Evolutionary conservation across 106 monocot genomes (phyloP), one percentile per base, ranked within the genome.

Genomic region (Cymbidium sinense): DNA sequence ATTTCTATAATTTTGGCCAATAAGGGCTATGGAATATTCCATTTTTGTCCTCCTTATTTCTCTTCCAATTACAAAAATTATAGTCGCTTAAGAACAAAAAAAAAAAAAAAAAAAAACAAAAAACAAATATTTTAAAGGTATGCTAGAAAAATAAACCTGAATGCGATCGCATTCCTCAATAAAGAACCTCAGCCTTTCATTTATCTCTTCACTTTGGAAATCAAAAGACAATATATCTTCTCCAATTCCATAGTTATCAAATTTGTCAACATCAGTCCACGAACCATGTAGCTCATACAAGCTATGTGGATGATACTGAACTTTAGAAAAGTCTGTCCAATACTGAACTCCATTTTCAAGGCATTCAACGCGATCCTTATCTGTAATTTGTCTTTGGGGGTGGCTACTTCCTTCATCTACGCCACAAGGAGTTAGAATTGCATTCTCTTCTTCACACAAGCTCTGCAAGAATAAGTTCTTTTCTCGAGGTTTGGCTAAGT

Each of bases 301-400:
- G 72, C 86, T 92, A 50, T 84, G 81, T 80, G 88, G 92, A 85
- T 98, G 94, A 87, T 87, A 92, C 20, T 90, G 86, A 69, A 84
- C 92, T 88, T 98, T 94, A 31, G 90, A 91, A 86, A 84, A 98
- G 72, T 98, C 98, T 41, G 98, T 94, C 98, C 98, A 98, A 78
- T 79, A 94, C 6, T 82, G 65, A 77, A 94, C 92, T 70, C 78
- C 78, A 71, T 78, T 90, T 77, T 94, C 92, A 51, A 98, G 87
- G 79, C 86, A 82, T 50, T 84, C 86, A 37, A 92, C 78, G 10
- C 83, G 81, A 39, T 90, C 94, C 76, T 84, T 94, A 80, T 98
- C 92, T 64, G 82, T 72, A 23, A 92, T 28, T 64, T 81, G 80
- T 64, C 31, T 81, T 20, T 70, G 71, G 65, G 43, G 11, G 76